phyloP scores from a whole-genome alignment of 2,329 filamentous ascomycete species.

The Stachybotrys chlorohalonatus region DNA sequence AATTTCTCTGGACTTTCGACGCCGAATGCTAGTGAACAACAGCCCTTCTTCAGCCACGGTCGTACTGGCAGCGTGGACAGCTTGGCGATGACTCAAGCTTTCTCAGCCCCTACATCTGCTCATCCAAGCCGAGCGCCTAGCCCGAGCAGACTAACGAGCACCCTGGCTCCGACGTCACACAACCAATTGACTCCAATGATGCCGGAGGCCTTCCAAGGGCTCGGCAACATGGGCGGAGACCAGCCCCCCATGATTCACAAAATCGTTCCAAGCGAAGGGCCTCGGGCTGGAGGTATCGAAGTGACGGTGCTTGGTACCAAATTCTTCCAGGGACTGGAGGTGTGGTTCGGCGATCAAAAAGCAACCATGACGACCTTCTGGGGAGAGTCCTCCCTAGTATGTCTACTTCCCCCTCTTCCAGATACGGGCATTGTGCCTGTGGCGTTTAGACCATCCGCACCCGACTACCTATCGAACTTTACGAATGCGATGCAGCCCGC shows the following conservation, averaged over 20 bases:
- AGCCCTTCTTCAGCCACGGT: conserved; percentile 45
- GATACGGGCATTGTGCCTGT: conserved; percentile 62
- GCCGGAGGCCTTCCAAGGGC: conserved; percentile 40
- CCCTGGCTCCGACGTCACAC: conserved; percentile 31
- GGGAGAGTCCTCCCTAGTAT: conserved; percentile 72
- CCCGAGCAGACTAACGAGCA: conserved; percentile 46
- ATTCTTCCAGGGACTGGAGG: conserved; percentile 68
- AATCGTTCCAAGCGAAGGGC: conserved; percentile 74
- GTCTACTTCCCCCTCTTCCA: conserved; percentile 63
- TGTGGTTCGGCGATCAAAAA: conserved; percentile 66
- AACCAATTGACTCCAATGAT: conserved; percentile 38
- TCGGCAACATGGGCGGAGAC: conserved; percentile 33
- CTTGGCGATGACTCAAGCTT: conserved; percentile 53
- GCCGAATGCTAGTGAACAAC: conserved; percentile 55
- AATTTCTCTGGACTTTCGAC: conserved; percentile 49
- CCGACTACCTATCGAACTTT: conserved; percentile 25
- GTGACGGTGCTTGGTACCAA: conserved; percentile 75
- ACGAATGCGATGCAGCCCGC: conserved; percentile 31
- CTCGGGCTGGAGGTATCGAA: conserved; percentile 75
- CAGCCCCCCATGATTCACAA: conserved; percentile 62
- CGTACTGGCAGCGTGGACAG: conserved; percentile 59
- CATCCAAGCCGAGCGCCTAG: conserved; percentile 73
- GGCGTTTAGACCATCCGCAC: conserved; percentile 50
- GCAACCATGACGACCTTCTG: conserved; percentile 69
- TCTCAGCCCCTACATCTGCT: conserved; percentile 62